Evolutionary conservation across 2,329 filamentous ascomycete genomes (phyloP).

Genomic region (Xylariaceae sp.): DNA sequence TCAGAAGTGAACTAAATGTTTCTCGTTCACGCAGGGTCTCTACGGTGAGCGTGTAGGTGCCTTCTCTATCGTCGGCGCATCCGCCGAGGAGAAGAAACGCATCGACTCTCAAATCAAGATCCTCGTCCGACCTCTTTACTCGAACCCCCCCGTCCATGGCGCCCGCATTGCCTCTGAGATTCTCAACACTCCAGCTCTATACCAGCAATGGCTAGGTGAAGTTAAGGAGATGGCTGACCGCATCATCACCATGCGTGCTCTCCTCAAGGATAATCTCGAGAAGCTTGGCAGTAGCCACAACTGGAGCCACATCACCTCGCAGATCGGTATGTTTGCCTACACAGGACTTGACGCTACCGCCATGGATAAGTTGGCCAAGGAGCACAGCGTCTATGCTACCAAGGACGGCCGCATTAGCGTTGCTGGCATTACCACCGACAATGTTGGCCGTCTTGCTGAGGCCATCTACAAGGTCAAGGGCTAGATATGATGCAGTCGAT

Average conservation of each 20-base stretch:
- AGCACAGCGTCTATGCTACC: conserved; percentile 97
- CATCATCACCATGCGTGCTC: conserved; percentile 95
- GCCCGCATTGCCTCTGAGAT: conserved; percentile 91
- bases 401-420: conserved; percentile 86
- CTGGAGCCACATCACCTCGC: conserved; percentile 97
- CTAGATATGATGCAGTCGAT: conserved; percentile 33
- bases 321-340: conserved; percentile 99
- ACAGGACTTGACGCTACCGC: conserved; percentile 86
- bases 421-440: conserved; percentile 74
- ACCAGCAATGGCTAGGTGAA: conserved; percentile 92
- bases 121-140: conserved; percentile 93
- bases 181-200: conserved; percentile 76
- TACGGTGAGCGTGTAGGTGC: conserved; percentile 98
- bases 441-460: conserved; percentile 76
- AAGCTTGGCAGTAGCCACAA: conserved; percentile 92
- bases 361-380: conserved; percentile 87
- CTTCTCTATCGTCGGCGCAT: conserved; percentile 85
- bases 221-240: conserved; percentile 99
- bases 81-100: conserved; percentile 87
- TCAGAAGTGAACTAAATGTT: not conserved
- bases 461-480: conserved; percentile 81
- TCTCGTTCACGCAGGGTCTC: conserved; percentile 62
- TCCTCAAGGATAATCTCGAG: conserved; percentile 93
- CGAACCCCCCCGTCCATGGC: conserved; percentile 94
- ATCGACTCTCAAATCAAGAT: conserved; percentile 99